A percentile compares a stretch with the other conserved stretches of the same genome.
These are phyloP conservation scores for Exsudoporus floridanus DNA, from an alignment of 1,284 basidiomycete genomes.

Conservation along the genomic window DNA sequence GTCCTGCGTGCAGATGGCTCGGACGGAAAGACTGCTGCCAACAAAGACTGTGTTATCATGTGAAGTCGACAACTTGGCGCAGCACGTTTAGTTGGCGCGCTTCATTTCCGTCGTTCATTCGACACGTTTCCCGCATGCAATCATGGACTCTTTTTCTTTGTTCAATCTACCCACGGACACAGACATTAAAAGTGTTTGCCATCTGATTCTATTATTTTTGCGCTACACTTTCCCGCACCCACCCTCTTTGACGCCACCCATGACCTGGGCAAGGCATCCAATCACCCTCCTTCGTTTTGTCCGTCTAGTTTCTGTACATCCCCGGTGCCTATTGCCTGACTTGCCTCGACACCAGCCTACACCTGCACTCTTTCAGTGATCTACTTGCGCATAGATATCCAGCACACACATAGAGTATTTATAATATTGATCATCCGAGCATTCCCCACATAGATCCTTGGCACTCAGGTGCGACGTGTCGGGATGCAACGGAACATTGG, in stretches of 20 bases:
- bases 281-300: slow-evolving; percentile 13
- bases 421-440: neutral
- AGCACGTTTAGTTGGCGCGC: slow-evolving; percentile 4
- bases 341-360: neutral
- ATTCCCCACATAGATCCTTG: neutral
- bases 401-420: slow-evolving; percentile 20
- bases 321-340: neutral
- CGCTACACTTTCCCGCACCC: slow-evolving; percentile 5
- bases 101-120: slow-evolving; percentile 14
- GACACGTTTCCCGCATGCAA: neutral
- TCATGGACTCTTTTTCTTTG: slow-evolving; percentile 1
- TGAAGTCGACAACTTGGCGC: slow-evolving; percentile 35
- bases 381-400: slow-evolving; percentile 29
- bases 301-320: neutral
- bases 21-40: slow-evolving; percentile 43
- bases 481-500: neutral
- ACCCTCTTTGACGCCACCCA: slow-evolving; percentile 6
- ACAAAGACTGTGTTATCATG: slow-evolving; percentile 86
- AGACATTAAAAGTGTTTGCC: slow-evolving; percentile 10
- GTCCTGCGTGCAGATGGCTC: slow-evolving; percentile 48
- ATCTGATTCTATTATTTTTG: slow-evolving; percentile 9
- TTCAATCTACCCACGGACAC: slow-evolving; percentile 20
- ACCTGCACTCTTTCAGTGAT: slow-evolving; percentile 7
- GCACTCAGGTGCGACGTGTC: neutral
- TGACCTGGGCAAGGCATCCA: neutral